Evolutionary conservation across 305 asterid genomes (phyloP).

Genomic region (Striga hermonthica): DNA sequence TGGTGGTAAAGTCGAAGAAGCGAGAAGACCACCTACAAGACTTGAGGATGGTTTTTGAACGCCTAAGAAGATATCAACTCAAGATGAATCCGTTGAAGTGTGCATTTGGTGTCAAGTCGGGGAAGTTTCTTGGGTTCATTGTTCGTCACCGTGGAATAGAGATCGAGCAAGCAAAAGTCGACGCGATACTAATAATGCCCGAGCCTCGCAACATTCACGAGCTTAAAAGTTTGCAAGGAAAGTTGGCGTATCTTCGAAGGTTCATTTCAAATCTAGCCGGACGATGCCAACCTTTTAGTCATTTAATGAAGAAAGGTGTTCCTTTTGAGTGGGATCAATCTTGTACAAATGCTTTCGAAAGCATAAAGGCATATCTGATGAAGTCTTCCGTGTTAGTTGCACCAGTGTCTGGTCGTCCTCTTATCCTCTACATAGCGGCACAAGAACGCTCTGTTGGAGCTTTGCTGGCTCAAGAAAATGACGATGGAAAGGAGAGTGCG

Average conservation of each 20-base stretch:
- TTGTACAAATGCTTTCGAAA: background rate
- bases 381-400: background rate
- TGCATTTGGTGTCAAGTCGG: background rate
- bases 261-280: background rate
- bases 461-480: background rate
- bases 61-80: background rate
- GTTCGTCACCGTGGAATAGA: background rate
- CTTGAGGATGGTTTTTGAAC: background rate
- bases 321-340: constrained; percentile 2
- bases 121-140: background rate
- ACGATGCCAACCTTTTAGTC: background rate
- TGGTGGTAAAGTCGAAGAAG: background rate
- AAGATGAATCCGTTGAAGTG: background rate
- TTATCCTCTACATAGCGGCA: background rate
- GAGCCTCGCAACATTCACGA: background rate
- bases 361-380: background rate
- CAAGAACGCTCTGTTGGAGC: background rate
- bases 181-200: background rate
- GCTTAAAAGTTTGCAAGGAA: background rate
- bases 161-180: background rate
- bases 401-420: background rate
- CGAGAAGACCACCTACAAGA: background rate
- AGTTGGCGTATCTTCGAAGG: constrained; percentile 1
- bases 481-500: background rate
- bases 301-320: constrained; percentile 1